phyloP scores from a whole-genome alignment of 345 rosid genomes.

The Arabidopsis thaliana region TAIR10.1 NC_003071.7:15292001-15292500 shows the following conservation, averaged over 20 bases:
- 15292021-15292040: slow-evolving; percentile 14
- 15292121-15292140: background rate
- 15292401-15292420: slow-evolving; percentile 29
- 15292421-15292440: slow-evolving; percentile 27
- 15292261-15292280: background rate
- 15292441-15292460: background rate
- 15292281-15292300: background rate
- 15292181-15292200: background rate
- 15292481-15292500: background rate
- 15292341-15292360: background rate
- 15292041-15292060: background rate
- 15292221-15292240: background rate
- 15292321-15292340: background rate
- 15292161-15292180: background rate
- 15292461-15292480: background rate
- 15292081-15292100: background rate
- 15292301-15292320: background rate
- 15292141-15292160: background rate
- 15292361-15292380: background rate
- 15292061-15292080: background rate
- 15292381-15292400: slow-evolving; percentile 9
- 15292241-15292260: background rate
- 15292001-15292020: background rate
- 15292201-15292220: background rate
- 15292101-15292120: background rate